Conservation (phyloP, 179 eudicot genomes). For the Carnegiea gigantea region DNA sequence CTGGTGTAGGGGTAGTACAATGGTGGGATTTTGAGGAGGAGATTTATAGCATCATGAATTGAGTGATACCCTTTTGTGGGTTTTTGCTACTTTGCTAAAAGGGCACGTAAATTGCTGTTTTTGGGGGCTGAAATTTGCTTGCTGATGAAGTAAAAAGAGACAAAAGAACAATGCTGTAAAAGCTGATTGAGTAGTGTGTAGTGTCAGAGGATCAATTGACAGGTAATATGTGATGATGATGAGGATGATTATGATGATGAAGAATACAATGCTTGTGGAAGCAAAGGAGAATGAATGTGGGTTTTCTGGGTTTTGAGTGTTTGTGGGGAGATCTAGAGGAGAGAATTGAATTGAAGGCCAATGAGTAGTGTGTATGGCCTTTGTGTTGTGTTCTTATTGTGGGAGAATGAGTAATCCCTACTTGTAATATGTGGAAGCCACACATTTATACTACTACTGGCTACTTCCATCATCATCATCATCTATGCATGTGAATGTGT, state of each 20-base stretch:
- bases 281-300: not conserved
- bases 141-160: constrained; percentile 11
- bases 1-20: not conserved
- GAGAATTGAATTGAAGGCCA: not conserved
- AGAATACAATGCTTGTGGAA: not conserved
- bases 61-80: not conserved
- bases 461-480: not conserved
- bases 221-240: not conserved
- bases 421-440: not conserved
- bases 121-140: constrained; percentile 12
- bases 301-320: too few relatives aligned
- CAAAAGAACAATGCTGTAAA: constrained; percentile 7
- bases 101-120: constrained; percentile 11
- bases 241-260: not conserved
- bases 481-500: constrained; percentile 5
- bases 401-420: not conserved
- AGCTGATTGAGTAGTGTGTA: not conserved
- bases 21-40: not conserved
- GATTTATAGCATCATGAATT: constrained; percentile 13
- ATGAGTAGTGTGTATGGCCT: not conserved
- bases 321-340: not conserved
- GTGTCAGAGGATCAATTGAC: not conserved
- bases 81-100: constrained; percentile 20
- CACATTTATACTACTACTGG: constrained; percentile 5
- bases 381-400: not conserved